Evolutionary conservation across 495 filamentous ascomycete genomes (phyloP), one percentile per base, ranked within the genome.

Genomic region (Evernia prunastri): DNA sequence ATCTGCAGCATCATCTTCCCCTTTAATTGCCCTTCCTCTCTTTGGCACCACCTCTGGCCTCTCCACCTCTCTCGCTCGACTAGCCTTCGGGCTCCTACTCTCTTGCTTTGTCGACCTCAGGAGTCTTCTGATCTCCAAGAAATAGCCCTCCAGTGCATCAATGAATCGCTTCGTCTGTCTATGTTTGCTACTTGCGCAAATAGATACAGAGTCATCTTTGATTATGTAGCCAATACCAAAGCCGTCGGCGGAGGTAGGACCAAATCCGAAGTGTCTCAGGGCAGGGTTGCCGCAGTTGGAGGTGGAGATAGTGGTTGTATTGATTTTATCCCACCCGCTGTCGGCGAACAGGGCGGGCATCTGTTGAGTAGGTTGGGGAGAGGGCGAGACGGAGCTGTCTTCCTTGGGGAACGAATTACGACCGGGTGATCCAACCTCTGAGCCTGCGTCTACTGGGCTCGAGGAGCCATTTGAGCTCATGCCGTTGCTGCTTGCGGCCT

Each of bases 181-280:
- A 71, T 98, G 94, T 72, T 96, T 96, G 56, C 87, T 91, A 15
- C 85, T 87, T 0, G 93, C 92, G 73, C 94, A 97, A 72, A 98
- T 95, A 39, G 86, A 90, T 69, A 98, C 88, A 57, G 83, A 81
- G 43, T 96, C 93, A 70, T 96, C 93, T 75, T 98, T 98, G 84
- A 98, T 97, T 69, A 98, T 97, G 75, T 98, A 98, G 17, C 94
- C 94, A 61, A 98, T 96, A 17, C 95, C 94, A 73, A 97, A 97
- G 0, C 94, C 94, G 60, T 97, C 95, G 35, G 87, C 93, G 5
- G 89, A 92, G 0, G 92, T 95, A 5, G 94, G 94, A 0, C 94
- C 94, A 75, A 98, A 98, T 15, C 94, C 94, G 69, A 98, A 98
- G 56, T 96, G 91, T 1, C 94, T 87, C 18, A 98, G 83, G n/a